Conservation (phyloP, 2,329 filamentous ascomycete species). For the Colletotrichum godetiae region DNA sequence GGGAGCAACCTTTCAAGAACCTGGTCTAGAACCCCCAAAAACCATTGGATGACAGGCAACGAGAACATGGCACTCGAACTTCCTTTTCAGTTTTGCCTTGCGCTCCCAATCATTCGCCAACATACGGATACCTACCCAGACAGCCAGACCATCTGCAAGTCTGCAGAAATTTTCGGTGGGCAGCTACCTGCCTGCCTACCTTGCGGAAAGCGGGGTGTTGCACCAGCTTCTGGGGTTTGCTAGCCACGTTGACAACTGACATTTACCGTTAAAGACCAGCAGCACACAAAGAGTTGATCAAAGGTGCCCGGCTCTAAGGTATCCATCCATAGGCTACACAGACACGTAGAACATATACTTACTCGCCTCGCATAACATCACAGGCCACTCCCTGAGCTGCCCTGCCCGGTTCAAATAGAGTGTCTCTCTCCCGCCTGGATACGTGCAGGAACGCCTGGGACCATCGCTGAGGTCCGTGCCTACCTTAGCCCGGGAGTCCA, state of each 20-base stretch:
- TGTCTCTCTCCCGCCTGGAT: background rate
- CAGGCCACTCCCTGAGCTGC: constrained; percentile 3
- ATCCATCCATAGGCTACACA: background rate
- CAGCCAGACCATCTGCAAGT: background rate
- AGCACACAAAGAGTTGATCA: background rate
- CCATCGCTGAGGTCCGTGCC: constrained; percentile 2
- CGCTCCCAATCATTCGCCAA: background rate
- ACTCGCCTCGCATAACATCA: background rate
- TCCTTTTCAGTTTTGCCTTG: background rate
- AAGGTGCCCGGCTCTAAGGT: background rate
- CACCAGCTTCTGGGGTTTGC: background rate
- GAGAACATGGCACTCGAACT: background rate
- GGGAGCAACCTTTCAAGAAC: background rate
- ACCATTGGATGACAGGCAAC: background rate
- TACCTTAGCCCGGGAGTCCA: background rate
- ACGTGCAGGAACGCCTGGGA: constrained; percentile 3
- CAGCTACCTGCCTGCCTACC: background rate
- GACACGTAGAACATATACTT: background rate
- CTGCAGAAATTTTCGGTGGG: background rate
- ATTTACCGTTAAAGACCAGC: background rate
- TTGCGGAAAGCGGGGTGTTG: constrained; percentile 10
- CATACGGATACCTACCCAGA: background rate
- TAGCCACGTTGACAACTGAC: background rate
- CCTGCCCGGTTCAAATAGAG: background rate
- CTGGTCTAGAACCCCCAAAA: background rate